Evolutionary conservation across 1,284 basidiomycete species (phyloP).

Genomic region (Ganoderma boninense): DNA sequence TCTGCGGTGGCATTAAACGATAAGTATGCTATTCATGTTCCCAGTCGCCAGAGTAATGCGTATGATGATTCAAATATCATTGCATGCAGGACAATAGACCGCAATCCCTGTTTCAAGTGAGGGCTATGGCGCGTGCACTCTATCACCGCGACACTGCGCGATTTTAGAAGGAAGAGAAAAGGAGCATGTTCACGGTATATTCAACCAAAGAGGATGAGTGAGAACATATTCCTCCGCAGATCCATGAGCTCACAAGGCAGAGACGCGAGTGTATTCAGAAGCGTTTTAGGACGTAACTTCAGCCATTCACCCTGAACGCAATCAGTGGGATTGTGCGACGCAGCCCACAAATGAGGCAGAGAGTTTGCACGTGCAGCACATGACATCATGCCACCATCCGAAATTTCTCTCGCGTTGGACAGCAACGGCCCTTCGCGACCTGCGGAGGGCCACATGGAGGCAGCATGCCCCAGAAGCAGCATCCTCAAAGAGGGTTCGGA

Average conservation of each 20-base stretch:
- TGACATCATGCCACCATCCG: not conserved
- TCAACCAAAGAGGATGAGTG: not conserved
- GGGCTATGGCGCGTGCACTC: not conserved
- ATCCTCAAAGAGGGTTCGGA: not conserved
- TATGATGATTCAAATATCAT: not conserved
- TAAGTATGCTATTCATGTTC: not conserved
- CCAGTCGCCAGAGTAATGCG: not conserved
- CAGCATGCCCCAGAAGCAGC: not conserved
- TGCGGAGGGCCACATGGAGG: not conserved
- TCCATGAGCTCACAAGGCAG: not conserved
- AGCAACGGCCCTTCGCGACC: slow-evolving; percentile 1
- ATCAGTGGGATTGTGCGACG: slow-evolving; percentile 1
- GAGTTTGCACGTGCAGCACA: not conserved
- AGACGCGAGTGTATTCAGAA: not conserved
- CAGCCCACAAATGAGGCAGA: not conserved
- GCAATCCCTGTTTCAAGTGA: not conserved
- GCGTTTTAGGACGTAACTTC: not conserved
- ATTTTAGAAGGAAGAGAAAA: not conserved
- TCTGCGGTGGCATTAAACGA: slow-evolving; percentile 52
- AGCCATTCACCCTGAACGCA: not conserved
- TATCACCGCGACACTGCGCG: not conserved
- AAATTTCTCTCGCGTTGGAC: not conserved
- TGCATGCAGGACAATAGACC: not conserved
- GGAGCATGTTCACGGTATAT: not conserved
- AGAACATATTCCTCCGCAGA: not conserved